Base-by-base conservation (phyloP, 352 stramenopile species). In the Phytophthora nicotianae region DNA sequence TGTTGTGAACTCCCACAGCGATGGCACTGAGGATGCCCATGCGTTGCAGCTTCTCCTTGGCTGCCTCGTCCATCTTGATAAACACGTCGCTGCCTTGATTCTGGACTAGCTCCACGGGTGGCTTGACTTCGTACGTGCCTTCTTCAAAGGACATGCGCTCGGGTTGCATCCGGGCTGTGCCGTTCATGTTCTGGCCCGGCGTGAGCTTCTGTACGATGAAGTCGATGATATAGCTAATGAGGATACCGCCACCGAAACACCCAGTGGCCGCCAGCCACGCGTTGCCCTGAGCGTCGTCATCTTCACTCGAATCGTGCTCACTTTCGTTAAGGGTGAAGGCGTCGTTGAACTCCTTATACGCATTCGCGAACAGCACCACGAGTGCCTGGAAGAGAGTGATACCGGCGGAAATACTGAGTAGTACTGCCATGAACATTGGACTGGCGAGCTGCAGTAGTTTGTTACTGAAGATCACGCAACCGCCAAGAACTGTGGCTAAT, bases 1-100 rank as follows among this genome's bases (percentile, higher is more conserved):
- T 95, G 71, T 99, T 99, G 76, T 99, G 97, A 41, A 99, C 76
- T 5, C 71, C 93, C 52, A 99, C 97, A 0, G 97, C 93, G 5
- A 99, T 55, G 3, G 94, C 97, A 16, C 92, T 98, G 38, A 96
- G 81, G 6, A 98, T 48, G 10, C 96, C 93, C 82, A 97, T 97
- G 6, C 77, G 70, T 7, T 94, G 75, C n/a, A 98, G 77, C 53
- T 72, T 71, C 14, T 77, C 57, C 37, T 83, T 79, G 0, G 74
- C 68, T 5, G 66, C 46, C 46, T 89, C 70, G 42, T 76, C 68
- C 50, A 87, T 72, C 45, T 75, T 75, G 50, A 76, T 58, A 27
- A 74, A 71, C 35, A 72, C 50, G 13, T 72, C 62, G 19, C 54
- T 65, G 97, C 72, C 24, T 32, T 78, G 65, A 35, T 64, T 73